Conservation (phyloP, 768 basidiomycete species). For the Russula sp. region DNA sequence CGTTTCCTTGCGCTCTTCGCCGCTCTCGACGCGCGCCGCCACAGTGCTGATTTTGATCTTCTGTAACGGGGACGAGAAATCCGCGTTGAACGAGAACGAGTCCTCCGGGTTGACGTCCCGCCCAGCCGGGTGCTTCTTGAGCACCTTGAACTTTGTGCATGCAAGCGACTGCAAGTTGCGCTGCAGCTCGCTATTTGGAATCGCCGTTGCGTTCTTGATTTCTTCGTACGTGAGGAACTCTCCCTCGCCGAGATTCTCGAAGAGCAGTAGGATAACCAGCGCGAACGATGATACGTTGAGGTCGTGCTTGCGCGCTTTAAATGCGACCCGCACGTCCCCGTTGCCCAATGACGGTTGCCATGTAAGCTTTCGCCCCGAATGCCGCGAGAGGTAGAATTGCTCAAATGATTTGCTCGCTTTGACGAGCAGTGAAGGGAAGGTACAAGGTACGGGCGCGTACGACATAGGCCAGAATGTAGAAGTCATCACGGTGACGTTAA, state of each 20-base stretch:
- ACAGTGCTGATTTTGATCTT: constrained; percentile 92
- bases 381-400: constrained; percentile 80
- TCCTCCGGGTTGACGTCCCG: constrained; percentile 73
- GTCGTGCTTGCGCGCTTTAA: constrained; percentile 78
- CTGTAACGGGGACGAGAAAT: constrained; percentile 74
- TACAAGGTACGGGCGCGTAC: constrained; percentile 55
- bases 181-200: constrained; percentile 71
- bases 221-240: constrained; percentile 77
- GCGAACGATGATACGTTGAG: constrained; percentile 89
- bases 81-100: constrained; percentile 81
- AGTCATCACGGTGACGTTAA: constrained; percentile 90
- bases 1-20: constrained; percentile 86
- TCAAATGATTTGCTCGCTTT: constrained; percentile 73
- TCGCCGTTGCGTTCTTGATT: constrained; percentile 65
- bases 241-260: constrained; percentile 61
- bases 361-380: constrained; percentile 82
- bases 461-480: constrained; percentile 95
- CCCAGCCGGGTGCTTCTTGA: constrained; percentile 86
- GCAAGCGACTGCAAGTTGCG: constrained; percentile 95
- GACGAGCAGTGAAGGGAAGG: constrained; percentile 55
- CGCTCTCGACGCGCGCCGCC: constrained; percentile 79
- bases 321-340: constrained; percentile 78
- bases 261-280: constrained; percentile 79
- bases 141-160: constrained; percentile 86
- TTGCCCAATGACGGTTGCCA: constrained; percentile 90